Conservation (phyloP, 306 rosid species). For the Hippophae tibetana region DNA sequence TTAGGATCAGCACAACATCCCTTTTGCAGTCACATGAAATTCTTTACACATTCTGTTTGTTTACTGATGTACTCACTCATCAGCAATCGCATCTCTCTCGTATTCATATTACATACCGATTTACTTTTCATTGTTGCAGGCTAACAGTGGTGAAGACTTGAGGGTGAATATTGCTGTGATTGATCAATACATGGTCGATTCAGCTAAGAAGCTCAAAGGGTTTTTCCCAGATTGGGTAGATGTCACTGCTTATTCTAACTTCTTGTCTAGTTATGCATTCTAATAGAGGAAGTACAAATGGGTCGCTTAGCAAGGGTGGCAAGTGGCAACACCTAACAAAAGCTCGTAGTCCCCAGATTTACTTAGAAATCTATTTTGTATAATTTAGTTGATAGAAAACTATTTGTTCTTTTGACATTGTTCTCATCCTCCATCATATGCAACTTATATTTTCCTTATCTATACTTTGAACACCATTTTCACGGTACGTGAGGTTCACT, state of each 20-base stretch:
- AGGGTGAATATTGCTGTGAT: constrained; percentile 73
- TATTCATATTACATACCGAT: neutral
- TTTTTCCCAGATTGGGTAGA: constrained; percentile 90
- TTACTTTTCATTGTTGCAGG: constrained; percentile 33
- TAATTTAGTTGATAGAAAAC: neutral
- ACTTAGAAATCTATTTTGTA: constrained; percentile 20
- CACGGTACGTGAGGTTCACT: neutral
- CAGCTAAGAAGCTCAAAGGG: constrained; percentile 57
- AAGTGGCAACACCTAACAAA: neutral
- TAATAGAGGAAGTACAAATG: constrained; percentile 6
- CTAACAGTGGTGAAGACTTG: constrained; percentile 48
- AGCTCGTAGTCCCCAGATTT: neutral
- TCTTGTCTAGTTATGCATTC: constrained; percentile 54
- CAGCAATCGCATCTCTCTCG: neutral
- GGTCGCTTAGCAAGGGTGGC: neutral
- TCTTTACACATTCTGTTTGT: too few species aligned
- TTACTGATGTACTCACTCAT: too few species aligned
- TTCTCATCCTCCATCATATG: neutral
- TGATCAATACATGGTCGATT: constrained; percentile 58
- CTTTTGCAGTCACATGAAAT: too few species aligned
- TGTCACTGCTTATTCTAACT: constrained; percentile 58
- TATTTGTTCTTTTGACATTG: neutral
- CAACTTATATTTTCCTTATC: neutral
- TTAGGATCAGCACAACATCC: too few species aligned
- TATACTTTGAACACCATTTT: neutral